Evolutionary conservation across 768 basidiomycete genomes (phyloP).

Genomic region (Mycena kentingensis): DNA sequence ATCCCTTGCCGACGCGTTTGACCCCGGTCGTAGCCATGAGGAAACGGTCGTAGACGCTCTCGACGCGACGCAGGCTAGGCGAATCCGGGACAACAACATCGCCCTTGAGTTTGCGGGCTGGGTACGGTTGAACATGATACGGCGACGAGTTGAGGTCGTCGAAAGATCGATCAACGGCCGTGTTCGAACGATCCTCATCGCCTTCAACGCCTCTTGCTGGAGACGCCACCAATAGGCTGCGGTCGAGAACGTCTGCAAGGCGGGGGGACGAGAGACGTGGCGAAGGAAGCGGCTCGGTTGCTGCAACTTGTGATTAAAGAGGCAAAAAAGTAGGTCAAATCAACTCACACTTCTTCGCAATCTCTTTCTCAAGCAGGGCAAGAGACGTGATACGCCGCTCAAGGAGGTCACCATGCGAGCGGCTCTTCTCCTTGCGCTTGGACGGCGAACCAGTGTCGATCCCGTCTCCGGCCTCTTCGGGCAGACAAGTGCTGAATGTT

Average conservation of each 20-base stretch:
- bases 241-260: slow-evolving; percentile 69
- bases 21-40: slow-evolving; percentile 82
- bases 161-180: slow-evolving; percentile 36
- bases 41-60: slow-evolving; percentile 81
- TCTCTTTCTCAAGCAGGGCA: slow-evolving; percentile 62
- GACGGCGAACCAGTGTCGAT: slow-evolving; percentile 54
- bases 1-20: slow-evolving; percentile 77
- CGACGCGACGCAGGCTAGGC: slow-evolving; percentile 60
- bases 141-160: slow-evolving; percentile 67
- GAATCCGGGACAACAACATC: slow-evolving; percentile 48
- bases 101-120: slow-evolving; percentile 44
- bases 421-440: slow-evolving; percentile 66
- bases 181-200: slow-evolving; percentile 31
- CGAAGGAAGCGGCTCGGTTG: slow-evolving; percentile 43
- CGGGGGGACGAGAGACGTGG: slow-evolving; percentile 56
- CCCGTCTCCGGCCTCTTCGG: slow-evolving; percentile 26
- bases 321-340: neutral
- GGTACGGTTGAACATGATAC: slow-evolving; percentile 65
- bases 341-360: slow-evolving; percentile 57
- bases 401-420: slow-evolving; percentile 65
- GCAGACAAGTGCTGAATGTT: slow-evolving; percentile 67
- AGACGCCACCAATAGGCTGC: slow-evolving; percentile 65
- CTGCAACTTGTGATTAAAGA: slow-evolving; percentile 25
- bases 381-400: slow-evolving; percentile 68
- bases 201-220: slow-evolving; percentile 45